These are phyloP conservation scores for Boletus edulis DNA, from an alignment of 768 basidiomycete genomes.

Conservation along the genomic window DNA sequence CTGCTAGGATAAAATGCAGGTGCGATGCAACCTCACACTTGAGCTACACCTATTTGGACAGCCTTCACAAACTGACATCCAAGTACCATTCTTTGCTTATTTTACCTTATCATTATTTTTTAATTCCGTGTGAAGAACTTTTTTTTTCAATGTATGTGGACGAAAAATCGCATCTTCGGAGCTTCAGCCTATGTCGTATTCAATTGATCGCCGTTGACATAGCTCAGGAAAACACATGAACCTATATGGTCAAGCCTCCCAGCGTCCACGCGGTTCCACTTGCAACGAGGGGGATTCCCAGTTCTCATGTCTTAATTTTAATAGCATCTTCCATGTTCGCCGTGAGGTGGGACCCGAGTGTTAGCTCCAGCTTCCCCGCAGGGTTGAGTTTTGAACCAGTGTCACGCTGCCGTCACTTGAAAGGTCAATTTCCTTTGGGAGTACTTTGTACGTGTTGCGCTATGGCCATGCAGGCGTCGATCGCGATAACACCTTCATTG, in stretches of 20 bases:
- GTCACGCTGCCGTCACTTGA: slow-evolving; percentile 39
- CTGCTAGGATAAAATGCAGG: slow-evolving; percentile 11
- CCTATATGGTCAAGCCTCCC: slow-evolving; percentile 30
- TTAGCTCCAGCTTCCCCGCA: slow-evolving; percentile 16
- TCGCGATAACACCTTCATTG: slow-evolving; percentile 28
- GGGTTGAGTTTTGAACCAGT: slow-evolving; percentile 7
- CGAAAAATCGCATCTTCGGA: slow-evolving; percentile 19
- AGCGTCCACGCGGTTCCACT: slow-evolving; percentile 25
- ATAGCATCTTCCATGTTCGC: slow-evolving; percentile 8
- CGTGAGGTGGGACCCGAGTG: slow-evolving; percentile 3
- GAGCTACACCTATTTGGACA: slow-evolving; percentile 2
- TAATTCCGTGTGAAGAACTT: slow-evolving; percentile 19
- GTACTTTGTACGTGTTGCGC: slow-evolving; percentile 33
- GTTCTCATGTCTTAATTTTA: slow-evolving; percentile 16
- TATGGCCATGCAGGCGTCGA: slow-evolving; percentile 23
- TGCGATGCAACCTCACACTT: background rate
- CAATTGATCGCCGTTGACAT: slow-evolving; percentile 35
- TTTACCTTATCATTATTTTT: slow-evolving; percentile 13
- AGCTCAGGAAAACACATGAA: slow-evolving; percentile 29
- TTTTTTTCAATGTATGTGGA: background rate
- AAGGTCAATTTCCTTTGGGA: slow-evolving; percentile 58
- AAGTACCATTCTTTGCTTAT: slow-evolving; percentile 14
- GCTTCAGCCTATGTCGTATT: slow-evolving; percentile 31
- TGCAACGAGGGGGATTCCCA: slow-evolving; percentile 13
- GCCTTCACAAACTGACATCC: slow-evolving; percentile 7